Evolutionary conservation across 1,284 basidiomycete genomes (phyloP), one percentile per base, ranked within the genome.

Genomic region (Pulveroboletus ridleyi): DNA sequence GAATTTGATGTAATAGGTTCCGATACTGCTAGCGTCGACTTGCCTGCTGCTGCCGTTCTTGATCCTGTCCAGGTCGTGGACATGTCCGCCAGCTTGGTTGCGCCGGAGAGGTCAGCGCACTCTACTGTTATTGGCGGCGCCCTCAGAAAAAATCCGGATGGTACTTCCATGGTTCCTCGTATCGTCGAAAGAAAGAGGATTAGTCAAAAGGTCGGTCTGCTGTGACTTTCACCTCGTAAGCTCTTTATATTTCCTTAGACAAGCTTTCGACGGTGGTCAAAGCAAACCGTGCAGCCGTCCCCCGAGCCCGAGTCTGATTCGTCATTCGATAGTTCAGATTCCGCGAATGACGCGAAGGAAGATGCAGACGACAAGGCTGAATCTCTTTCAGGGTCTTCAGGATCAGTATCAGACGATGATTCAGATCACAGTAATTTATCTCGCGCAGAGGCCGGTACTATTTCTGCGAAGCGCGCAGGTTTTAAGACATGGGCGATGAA

Each of bases 401-500:
- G 47, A 17, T 68, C 60, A 0, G 58, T 39, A 35, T 70, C 68
- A 49, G 66, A 62, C 13, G 47, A 58, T 41, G 72, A 70, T n/a
- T 68, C 59, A 10, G 72, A 70, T 14, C 50, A 55, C 25, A 14
- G 22, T 14, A 22, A 29, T 35, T 52, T 41, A 4, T 60, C 54
- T 56, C 61, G 49, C 46, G n/a, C 44, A 53, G 61, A 58, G 70
- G 50, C 70, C 59, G 18, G 68, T 63, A 25, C 63, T 65, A 14
- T 61, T 56, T 65, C 75, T 68, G 72, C 78, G 70, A 66, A 84
- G 65, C 78, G 78, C 22, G 71, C 82, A 7, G 85, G 85, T 11
- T 96, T 96, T 85, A 96, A 96, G 74, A 83, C 87, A 54, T 96
- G 95, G 95, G 95, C 95, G 1, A 77, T 89, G 69, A 85, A 90